Base-by-base conservation (phyloP, 352 stramenopile species). In the Phytophthora podocarpi region DNA sequence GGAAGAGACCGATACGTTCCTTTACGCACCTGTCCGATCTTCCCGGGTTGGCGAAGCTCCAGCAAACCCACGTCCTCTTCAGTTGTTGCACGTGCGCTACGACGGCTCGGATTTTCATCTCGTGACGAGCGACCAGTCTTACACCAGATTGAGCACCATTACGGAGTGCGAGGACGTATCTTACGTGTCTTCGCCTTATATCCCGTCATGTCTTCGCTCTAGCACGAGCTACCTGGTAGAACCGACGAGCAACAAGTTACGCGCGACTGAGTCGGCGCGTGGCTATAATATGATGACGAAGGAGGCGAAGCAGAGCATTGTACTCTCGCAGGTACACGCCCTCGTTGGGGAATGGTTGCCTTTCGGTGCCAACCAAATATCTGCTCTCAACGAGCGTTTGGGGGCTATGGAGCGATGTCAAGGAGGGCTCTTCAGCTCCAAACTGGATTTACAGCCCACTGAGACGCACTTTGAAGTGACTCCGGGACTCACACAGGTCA, bases 301-400 rank as follows among this genome's bases (percentile, higher is more conserved):
- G 64, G 91, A 97, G 47, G 91, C 98, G 1, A 87, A 95, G 35
- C 89, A 98, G 68, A 96, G 97, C 27, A 97, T 99, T 56, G 97
- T 97, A 3, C 79, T 99, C 13, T 97, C 98, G 18, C 94, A 95
- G 16, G 96, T 99, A 12, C 97, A 90, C 4, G 91, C 98, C 7
- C 97, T 99, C 47, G 93, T 99, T 31, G 94, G 94, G 16, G 97
- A 99, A 67, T 99, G 97, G 79, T 95, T 99, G 46, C 97, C 97
- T 9, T 99, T 99, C 64, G 97, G 97, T 24, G 87, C 95, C 11
- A 99, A 99, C 72, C 91, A 99, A 73, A 97, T 99, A 56, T 93
- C 98, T 9, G 93, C 97, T 46, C 74, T 99, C 4, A 99, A 98
- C 57, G 96, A 98, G 56, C 97, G 97, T 35, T 74, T 99, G 8